Percentiles rank a stretch among this genome's conserved stretches.
Evolutionary conservation across 805 yeast genomes (phyloP).

Genomic region (Yamadazyma phyllophila): DNA sequence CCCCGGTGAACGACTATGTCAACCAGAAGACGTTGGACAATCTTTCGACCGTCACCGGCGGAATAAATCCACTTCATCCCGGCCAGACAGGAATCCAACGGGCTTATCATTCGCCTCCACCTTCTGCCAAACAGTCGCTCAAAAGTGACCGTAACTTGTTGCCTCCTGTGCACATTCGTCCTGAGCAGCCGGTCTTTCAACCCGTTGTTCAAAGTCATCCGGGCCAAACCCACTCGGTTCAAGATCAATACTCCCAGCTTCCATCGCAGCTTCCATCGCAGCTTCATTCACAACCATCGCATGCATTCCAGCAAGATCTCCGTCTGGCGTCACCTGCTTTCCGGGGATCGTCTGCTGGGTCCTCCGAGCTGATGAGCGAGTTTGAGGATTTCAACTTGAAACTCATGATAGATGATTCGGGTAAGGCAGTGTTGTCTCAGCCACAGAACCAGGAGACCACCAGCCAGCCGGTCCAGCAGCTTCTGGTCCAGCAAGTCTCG

Average conservation of each 20-base stretch:
- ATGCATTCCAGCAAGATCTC: background rate
- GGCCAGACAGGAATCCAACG: background rate
- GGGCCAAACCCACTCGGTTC: background rate
- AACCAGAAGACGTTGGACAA: constrained; percentile 36
- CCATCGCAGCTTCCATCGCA: no score
- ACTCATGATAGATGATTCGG: constrained; percentile 40
- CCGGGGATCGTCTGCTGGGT: background rate
- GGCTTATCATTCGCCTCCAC: constrained; percentile 13
- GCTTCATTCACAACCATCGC: no score
- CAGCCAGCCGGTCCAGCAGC: no score
- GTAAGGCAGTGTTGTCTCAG: constrained; percentile 34
- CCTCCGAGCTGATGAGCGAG: constrained; percentile 1
- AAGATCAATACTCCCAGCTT: background rate
- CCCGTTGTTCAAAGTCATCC: background rate
- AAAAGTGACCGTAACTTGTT: constrained; percentile 10
- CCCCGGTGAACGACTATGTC: constrained; percentile 17
- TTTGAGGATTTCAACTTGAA: constrained; percentile 30
- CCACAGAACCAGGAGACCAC: background rate
- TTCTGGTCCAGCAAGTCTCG: no score
- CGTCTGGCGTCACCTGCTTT: background rate
- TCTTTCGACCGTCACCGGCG: constrained; percentile 26
- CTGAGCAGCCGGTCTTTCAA: constrained; percentile 4
- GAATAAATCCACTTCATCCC: background rate
- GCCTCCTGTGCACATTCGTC: constrained; percentile 14
- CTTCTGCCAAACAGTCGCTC: constrained; percentile 8